These are phyloP conservation scores for Populus pruinosa DNA, from an alignment of 345 rosid species.

Conservation along the genomic window DNA sequence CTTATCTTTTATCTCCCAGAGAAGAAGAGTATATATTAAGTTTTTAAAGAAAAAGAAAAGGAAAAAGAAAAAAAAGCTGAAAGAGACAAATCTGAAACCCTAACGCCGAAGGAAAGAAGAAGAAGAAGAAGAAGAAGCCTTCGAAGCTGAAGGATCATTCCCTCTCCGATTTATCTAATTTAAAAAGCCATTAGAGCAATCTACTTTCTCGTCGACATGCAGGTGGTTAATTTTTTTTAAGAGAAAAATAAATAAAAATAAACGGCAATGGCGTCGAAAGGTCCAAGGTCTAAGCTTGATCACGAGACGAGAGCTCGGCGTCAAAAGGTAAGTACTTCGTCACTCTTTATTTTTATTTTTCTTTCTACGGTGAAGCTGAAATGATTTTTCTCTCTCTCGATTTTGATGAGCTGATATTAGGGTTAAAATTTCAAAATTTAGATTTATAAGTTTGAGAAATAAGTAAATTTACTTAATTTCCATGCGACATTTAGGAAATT, in stretches of 20 bases:
- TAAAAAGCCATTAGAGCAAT: background rate
- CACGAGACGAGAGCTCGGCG: conserved; percentile 83
- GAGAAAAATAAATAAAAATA: background rate
- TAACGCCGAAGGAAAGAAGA: background rate
- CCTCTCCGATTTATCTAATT: background rate
- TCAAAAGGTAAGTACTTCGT: conserved; percentile 51
- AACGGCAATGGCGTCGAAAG: conserved; percentile 57
- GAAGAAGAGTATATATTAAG: too few relatives aligned
- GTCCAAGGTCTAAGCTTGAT: conserved; percentile 67
- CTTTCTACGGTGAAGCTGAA: background rate
- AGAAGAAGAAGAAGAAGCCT: background rate
- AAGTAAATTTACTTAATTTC: background rate
- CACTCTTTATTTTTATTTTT: background rate
- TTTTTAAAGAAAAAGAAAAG: background rate
- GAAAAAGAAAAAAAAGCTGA: background rate
- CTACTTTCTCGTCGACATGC: background rate
- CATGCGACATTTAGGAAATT: background rate
- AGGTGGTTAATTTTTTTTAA: background rate
- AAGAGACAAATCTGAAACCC: background rate
- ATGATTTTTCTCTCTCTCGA: background rate
- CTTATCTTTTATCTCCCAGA: too few relatives aligned
- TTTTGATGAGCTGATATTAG: background rate
- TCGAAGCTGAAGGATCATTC: background rate
- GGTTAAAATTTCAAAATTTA: background rate
- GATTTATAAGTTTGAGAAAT: background rate